Percentiles rank a stretch among this genome's conserved stretches.
These are phyloP conservation scores for Aspergillus sparsus DNA, from an alignment of 495 filamentous ascomycete species.

Conservation along the genomic window DNA sequence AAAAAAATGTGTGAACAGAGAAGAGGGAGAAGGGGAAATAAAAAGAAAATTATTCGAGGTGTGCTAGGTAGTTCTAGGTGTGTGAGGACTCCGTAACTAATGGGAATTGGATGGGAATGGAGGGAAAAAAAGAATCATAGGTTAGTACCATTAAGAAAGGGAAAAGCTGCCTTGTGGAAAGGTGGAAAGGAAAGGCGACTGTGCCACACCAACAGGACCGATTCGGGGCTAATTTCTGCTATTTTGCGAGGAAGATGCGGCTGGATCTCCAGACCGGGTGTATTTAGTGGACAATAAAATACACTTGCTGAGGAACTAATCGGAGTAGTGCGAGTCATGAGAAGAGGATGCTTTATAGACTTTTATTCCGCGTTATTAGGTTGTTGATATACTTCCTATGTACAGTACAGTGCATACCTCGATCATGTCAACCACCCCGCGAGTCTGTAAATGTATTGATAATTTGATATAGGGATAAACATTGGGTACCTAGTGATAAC, in stretches of 20 bases:
- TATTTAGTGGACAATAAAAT: neutral
- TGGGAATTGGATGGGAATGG: neutral
- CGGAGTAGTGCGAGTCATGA: too few species aligned
- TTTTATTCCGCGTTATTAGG: too few species aligned
- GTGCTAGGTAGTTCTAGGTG: too few species aligned
- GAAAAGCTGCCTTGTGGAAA: conserved; percentile 4
- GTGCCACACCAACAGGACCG: neutral
- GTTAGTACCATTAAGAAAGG: neutral
- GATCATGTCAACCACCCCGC: too few species aligned
- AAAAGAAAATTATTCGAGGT: too few species aligned
- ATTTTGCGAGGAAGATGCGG: neutral
- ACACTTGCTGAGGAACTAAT: neutral
- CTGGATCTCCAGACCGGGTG: neutral
- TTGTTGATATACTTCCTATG: too few species aligned
- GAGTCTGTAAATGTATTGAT: too few species aligned
- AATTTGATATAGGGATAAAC: too few species aligned
- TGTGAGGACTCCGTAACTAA: neutral
- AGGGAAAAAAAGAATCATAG: neutral
- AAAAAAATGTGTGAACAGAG: neutral
- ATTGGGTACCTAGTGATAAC: too few species aligned
- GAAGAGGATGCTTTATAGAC: too few species aligned
- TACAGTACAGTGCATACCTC: too few species aligned
- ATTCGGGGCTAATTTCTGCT: neutral
- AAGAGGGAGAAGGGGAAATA: too few species aligned
- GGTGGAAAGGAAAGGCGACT: neutral